Conservation (phyloP, 75 land plant genomes). For the Chamaecyparis obtusa region DNA sequence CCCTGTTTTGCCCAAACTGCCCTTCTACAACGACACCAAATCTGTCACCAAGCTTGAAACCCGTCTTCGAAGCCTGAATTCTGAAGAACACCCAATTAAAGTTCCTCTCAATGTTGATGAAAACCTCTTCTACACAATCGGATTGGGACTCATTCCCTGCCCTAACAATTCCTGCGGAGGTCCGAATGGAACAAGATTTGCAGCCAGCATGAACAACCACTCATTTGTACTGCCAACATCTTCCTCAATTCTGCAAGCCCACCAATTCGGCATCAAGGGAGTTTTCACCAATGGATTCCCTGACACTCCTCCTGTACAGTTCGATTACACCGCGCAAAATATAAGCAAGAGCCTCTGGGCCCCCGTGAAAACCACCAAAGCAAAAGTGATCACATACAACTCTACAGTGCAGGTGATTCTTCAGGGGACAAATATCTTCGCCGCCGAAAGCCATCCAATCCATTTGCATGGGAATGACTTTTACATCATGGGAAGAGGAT, state of each 20-base stretch:
- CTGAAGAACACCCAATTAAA: constrained; percentile 35
- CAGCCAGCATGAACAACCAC: constrained; percentile 51
- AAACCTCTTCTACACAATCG: constrained; percentile 54
- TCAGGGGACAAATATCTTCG: constrained; percentile 25
- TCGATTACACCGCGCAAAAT: constrained; percentile 58
- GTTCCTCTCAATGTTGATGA: constrained; percentile 56
- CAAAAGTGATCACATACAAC: constrained; percentile 29
- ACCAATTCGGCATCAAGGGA: constrained; percentile 23
- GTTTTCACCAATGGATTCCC: constrained; percentile 42
- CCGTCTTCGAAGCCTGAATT: constrained; percentile 38
- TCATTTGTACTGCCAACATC: constrained; percentile 53
- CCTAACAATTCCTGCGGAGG: background rate
- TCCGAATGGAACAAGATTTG: background rate
- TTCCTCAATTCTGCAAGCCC: constrained; percentile 4
- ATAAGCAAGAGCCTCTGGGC: constrained; percentile 38
- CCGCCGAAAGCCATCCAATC: constrained; percentile 27
- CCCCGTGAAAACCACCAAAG: constrained; percentile 36
- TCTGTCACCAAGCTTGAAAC: constrained; percentile 26
- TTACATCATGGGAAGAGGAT: constrained; percentile 26
- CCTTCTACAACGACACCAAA: constrained; percentile 38
- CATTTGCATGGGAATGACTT: constrained; percentile 35
- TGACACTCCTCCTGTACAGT: constrained; percentile 18
- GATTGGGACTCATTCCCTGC: constrained; percentile 3
- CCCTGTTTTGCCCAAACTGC: constrained; percentile 36
- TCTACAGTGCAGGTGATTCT: constrained; percentile 1